Evolutionary conservation across 1,284 basidiomycete species (phyloP).

Genomic region (Moesziomyces sp.): DNA sequence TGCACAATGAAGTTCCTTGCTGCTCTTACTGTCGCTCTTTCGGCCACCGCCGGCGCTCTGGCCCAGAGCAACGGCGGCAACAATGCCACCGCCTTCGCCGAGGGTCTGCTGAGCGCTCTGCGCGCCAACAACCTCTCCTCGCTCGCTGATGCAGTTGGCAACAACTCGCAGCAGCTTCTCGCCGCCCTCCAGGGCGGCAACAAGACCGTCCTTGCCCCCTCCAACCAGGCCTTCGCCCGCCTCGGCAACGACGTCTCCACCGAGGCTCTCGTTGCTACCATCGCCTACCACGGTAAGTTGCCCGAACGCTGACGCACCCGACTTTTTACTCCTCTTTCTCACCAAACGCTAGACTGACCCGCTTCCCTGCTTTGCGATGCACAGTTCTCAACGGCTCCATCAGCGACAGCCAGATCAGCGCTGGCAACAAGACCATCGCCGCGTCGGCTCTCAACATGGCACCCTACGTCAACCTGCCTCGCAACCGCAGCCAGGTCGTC

Average conservation of each 20-base stretch:
- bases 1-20: slow-evolving; percentile 55
- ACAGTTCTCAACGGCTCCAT: slow-evolving; percentile 73
- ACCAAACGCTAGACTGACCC: background rate
- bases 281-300: slow-evolving; percentile 73
- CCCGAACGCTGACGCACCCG: background rate
- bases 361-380: background rate
- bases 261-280: slow-evolving; percentile 70
- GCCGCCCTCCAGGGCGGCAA: slow-evolving; percentile 45
- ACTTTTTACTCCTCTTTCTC: background rate
- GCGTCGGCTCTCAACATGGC: slow-evolving; percentile 74
- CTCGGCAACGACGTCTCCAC: slow-evolving; percentile 67
- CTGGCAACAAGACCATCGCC: slow-evolving; percentile 71
- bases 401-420: slow-evolving; percentile 67
- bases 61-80: slow-evolving; percentile 22
- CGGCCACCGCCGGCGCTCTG: slow-evolving; percentile 31
- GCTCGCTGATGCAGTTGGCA: slow-evolving; percentile 49
- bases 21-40: slow-evolving; percentile 36
- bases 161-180: slow-evolving; percentile 33
- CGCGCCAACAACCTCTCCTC: slow-evolving; percentile 45
- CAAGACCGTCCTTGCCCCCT: slow-evolving; percentile 69
- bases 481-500: slow-evolving; percentile 73
- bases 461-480: slow-evolving; percentile 59
- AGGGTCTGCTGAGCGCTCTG: slow-evolving; percentile 44
- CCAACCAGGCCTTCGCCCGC: slow-evolving; percentile 66
- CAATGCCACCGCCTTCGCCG: slow-evolving; percentile 50